Evolutionary conservation across 495 filamentous ascomycete species (phyloP).

Genomic region (Melanomma pulvis-pyrius): DNA sequence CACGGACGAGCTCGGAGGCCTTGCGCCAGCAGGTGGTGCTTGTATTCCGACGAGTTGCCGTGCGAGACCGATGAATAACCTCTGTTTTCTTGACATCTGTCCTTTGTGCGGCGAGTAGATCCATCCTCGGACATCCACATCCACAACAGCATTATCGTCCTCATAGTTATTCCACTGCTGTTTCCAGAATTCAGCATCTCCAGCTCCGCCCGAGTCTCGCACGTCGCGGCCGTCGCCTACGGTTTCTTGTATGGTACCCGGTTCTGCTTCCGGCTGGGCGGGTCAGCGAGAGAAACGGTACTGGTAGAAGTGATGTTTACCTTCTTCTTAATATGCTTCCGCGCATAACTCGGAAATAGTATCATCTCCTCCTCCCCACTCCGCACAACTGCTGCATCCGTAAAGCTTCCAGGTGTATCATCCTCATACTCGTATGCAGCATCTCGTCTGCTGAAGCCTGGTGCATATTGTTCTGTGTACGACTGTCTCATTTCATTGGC

Average conservation of each 20-base stretch:
- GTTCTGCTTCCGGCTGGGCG: conserved; percentile 39
- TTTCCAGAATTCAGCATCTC: conserved; percentile 68
- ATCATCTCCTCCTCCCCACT: conserved; percentile 90
- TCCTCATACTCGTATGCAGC: conserved; percentile 57
- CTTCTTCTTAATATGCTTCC: conserved; percentile 61
- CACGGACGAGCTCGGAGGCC: conserved; percentile 38
- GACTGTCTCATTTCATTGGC: conserved; percentile 89
- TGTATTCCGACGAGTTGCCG: conserved; percentile 83
- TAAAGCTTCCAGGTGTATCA: conserved; percentile 74
- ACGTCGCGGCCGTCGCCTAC: conserved; percentile 42
- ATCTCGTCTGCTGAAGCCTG: conserved; percentile 55
- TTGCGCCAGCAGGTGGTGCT: conserved; percentile 54
- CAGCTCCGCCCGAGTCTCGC: conserved; percentile 44
- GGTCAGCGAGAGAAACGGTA: background rate
- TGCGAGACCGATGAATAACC: conserved; percentile 80
- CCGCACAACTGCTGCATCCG: conserved; percentile 75
- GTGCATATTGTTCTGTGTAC: conserved; percentile 57
- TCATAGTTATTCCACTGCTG: conserved; percentile 70
- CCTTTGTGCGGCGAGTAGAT: conserved; percentile 82
- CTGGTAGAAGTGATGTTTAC: conserved; percentile 26
- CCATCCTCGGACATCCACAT: conserved; percentile 95
- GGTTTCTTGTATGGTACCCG: conserved; percentile 46
- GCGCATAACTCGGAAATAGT: conserved; percentile 87
- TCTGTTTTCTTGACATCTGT: conserved; percentile 85
- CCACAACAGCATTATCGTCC: conserved; percentile 79